Conservation (phyloP, 495 filamentous ascomycete genomes). For the Aspergillus coremiiformis region DNA sequence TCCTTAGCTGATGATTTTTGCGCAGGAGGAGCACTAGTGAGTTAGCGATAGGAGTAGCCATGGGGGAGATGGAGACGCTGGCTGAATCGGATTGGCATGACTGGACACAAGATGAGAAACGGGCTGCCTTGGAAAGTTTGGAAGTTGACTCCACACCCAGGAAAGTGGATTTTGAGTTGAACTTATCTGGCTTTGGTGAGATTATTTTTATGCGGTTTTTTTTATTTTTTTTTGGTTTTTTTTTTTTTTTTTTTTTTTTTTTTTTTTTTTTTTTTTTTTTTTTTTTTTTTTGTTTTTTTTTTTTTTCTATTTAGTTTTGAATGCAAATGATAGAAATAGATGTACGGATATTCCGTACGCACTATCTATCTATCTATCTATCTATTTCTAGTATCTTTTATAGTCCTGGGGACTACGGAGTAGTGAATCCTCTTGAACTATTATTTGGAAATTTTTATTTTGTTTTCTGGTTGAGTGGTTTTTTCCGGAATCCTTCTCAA, state of each 20-base stretch:
- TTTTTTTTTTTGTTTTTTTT: neutral
- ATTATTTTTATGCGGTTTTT: neutral
- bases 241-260: neutral
- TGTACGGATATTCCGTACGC: neutral
- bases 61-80: constrained; percentile 8
- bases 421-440: neutral
- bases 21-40: constrained; percentile 1
- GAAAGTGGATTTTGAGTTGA: constrained; percentile 15
- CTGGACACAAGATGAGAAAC: constrained; percentile 11
- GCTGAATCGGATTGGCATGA: constrained; percentile 9
- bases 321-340: no score
- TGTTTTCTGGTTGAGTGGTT: neutral
- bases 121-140: constrained; percentile 5
- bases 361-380: neutral
- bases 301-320: no score
- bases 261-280: neutral
- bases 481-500: no score
- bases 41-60: neutral
- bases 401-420: neutral
- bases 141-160: constrained; percentile 5
- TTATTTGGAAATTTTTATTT: neutral
- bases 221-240: neutral
- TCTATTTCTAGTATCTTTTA: neutral
- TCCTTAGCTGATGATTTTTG: neutral
- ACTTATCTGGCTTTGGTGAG: neutral